Base-by-base conservation (phyloP, 805 yeast species). In the Spathaspora passalidarum region DNA sequence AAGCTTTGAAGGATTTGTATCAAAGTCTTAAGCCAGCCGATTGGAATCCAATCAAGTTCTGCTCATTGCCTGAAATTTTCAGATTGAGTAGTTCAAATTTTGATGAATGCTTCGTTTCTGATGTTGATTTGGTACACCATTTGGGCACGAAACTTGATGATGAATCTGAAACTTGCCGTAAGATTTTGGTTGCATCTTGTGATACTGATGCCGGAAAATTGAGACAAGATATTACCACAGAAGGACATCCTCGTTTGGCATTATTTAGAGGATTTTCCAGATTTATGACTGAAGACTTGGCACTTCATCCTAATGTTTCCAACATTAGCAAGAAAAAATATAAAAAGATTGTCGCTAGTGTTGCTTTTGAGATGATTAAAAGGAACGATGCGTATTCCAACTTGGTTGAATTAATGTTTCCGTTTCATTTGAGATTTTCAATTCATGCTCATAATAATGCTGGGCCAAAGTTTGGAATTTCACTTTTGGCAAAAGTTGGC, bases 311-410 rank as follows among this genome's bases (percentile, higher is more conserved):
- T 5, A 60, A 59, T 38, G 71, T 75, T 39, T 49, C 62, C 20
- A 51, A 52, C 7, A 46, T 66, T 40, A 77, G 83, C 0, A 73
- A 68, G 43, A 78, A 77, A 59, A 65, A 66, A 42, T 75, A 71
- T 59, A 79, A 79, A 53, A 79, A 77, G 57, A 59, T 68, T 19
- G 73, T 77, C 16, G 68, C 82, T 1, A 71, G 69, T 47, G 77
- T 80, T 38, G 82, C 85, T 1, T 80, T 79, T 58, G 84, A 80
- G 56, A 81, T 81, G 85, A 81, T 81, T 49, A 79, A 74, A 56
- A 47, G 85, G 52, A 81, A 81, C 55, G 86, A 81, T 54, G 85
- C 86, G 1, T 80, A 81, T 56, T 80, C 85, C 7, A 81, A 81
- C 56, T 64, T 80, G 53, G 83, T 81, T 32, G 86, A 80, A 49